A percentile compares a stretch with the other conserved stretches of the same genome.
These are phyloP conservation scores for Penicillium samsonianum DNA, from an alignment of 495 filamentous ascomycete genomes.

Conservation along the genomic window DNA sequence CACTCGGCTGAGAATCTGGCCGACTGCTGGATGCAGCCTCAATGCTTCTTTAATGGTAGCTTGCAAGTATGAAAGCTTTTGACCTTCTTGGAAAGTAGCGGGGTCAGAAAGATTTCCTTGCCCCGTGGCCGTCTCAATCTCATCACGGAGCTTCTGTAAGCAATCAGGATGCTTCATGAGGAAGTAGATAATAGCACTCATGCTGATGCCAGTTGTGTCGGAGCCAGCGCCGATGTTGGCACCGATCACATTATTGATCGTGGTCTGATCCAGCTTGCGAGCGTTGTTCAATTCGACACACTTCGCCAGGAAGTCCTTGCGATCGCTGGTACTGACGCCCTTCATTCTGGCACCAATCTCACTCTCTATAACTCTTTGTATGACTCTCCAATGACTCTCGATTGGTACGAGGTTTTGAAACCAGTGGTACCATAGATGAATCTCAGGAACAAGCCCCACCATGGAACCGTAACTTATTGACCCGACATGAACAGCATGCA, in stretches of 20 bases:
- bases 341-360: not conserved
- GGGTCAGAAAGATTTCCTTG: slow-evolving; percentile 18
- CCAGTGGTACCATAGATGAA: not conserved
- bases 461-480: not conserved
- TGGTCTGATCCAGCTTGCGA: slow-evolving; percentile 36
- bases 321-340: not conserved
- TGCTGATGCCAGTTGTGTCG: slow-evolving; percentile 32
- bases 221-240: slow-evolving; percentile 36
- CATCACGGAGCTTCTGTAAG: slow-evolving; percentile 22
- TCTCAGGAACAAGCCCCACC: not conserved
- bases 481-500: not conserved
- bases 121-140: slow-evolving; percentile 24
- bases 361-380: not conserved
- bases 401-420: not conserved
- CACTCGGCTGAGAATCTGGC: slow-evolving; percentile 39
- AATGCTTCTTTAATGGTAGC: slow-evolving; percentile 47
- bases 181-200: slow-evolving; percentile 31
- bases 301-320: not conserved
- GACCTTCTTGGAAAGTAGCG: slow-evolving; percentile 26
- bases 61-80: slow-evolving; percentile 36
- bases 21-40: slow-evolving; percentile 59
- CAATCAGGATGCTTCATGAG: slow-evolving; percentile 25
- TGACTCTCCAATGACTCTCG: not conserved
- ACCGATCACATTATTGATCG: slow-evolving; percentile 43
- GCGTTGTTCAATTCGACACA: not conserved